Percentiles rank a stretch among this genome's conserved stretches.
Conservation (phyloP, 495 filamentous ascomycete species). For the Annulohypoxylon nitens region DNA sequence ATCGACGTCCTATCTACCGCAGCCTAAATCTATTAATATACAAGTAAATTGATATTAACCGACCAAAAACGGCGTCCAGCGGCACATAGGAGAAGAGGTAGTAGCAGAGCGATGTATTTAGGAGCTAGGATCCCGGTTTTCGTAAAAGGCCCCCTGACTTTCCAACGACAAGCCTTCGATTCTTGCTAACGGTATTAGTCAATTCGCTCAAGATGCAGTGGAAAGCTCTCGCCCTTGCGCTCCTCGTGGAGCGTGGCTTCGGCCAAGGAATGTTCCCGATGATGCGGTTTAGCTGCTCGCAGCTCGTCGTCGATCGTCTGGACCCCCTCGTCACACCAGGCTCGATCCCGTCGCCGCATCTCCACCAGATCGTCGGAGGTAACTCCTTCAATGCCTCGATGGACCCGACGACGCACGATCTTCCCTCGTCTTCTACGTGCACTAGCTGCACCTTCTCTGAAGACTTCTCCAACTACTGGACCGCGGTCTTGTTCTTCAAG, state of each 20-base stretch:
- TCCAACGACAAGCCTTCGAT: conserved; percentile 35
- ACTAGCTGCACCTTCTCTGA: conserved; percentile 55
- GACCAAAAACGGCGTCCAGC: conserved; percentile 36
- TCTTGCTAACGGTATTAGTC: conserved; percentile 34
- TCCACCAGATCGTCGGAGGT: conserved; percentile 59
- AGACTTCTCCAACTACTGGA: conserved; percentile 60
- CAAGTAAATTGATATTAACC: conserved; percentile 50
- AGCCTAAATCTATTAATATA: conserved; percentile 55
- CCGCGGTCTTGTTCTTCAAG: conserved; percentile 55
- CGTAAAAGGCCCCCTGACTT: conserved; percentile 20
- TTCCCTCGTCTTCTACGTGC: conserved; percentile 47
- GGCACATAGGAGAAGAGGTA: conserved; percentile 44
- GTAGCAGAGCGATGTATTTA: conserved; percentile 41
- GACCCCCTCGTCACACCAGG: conserved; percentile 77
- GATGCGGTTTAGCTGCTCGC: conserved; percentile 58
- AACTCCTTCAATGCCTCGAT: conserved; percentile 56
- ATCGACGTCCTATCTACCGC: conserved; percentile 39
- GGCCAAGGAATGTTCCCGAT: conserved; percentile 49
- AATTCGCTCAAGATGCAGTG: conserved; percentile 54
- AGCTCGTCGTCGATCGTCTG: conserved; percentile 65
- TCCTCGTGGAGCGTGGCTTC: conserved; percentile 50
- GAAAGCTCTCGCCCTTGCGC: conserved; percentile 53
- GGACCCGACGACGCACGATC: conserved; percentile 49
- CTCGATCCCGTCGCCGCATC: conserved; percentile 55
- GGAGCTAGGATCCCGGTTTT: conserved; percentile 28